Base-by-base conservation (phyloP, 148 eudicot species). In the Tetragonia tetragonoides region DNA sequence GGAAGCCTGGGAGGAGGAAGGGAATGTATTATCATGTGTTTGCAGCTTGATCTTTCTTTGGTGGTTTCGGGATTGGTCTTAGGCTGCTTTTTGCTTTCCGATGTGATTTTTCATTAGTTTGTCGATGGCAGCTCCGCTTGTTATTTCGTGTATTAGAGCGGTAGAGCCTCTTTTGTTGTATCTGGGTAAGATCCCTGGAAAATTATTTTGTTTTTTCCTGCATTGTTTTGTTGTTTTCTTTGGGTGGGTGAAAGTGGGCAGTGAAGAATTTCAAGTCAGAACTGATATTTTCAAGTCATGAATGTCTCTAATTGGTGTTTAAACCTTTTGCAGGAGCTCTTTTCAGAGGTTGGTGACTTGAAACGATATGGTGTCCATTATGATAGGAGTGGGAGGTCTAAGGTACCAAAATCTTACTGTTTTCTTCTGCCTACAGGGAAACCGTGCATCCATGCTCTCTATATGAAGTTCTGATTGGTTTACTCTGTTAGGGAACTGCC, bases 301-400 rank as follows among this genome's bases (percentile, higher is more conserved):
- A 28, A 51, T 51, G 61, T 53, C 38, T 49, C n/a, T 24, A 51
- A 51, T 5, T 0, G 34, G 34, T 51, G 18, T 71, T 16, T 46
- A 10, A 41, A 61, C 51, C 34, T 11, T 68, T 17, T 74, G 51
- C 90, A 93, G 97, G 97, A 93, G 81, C 93, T 93, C 39, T 93
- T 93, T 78, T 75, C 92, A 21, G 95, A 93, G 79, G 89, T 87
- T 71, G 97, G 97, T 81, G 97, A 91, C 66, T 56, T 93, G 80
- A 93, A 93, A 75, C 87, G 91, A 12, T 86, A 79, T 69, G 66
- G 83, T 15, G 78, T 93, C 59, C 93, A 93, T 75, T 94, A 94
- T 80, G 94, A 92, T 75, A 84, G 82, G 79, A 91, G 93, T 62
- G 95, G 97, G 47, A 85, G 97, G 81, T 89, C 97, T 67, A 93